Base-by-base conservation (phyloP, 768 basidiomycete genomes). In the Termitomyces sp. region DNA sequence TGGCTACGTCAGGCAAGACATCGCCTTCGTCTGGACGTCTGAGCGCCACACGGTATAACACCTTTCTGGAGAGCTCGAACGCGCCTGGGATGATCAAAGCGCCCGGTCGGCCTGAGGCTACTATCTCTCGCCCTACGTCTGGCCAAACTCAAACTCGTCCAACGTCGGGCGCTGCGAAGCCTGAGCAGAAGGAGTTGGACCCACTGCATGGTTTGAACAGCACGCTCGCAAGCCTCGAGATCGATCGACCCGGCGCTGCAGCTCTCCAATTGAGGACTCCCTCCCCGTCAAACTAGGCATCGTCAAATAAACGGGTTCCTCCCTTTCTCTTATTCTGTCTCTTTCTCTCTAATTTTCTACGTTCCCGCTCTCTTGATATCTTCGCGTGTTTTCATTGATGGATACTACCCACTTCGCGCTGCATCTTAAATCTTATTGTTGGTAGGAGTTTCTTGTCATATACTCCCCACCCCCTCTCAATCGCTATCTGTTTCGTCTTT, bases 191-290 rank as follows among this genome's bases (percentile, higher is more conserved):
- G 58, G 82, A 82, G 49, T 75, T 78, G 18, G 85, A 87, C 58
- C 51, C 69, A 32, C 79, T 92, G 62, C 82, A 83, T 39, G 89
- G 91, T 70, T 70, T 93, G 53, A 91, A 89, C 64, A 86, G 87
- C 22, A 89, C 86, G 30, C 77, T 93, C 39, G 88, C 90, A 34
- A 89, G 85, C 68, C 80, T 92, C 16, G 81, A 90, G 62, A 72
- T 92, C 56, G 87, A 86, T 65, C 69, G 71, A 27, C 65, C 70
- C 13, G 64, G 59, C 42, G 18, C 56, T 37, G 61, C 64, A 32
- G 30, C 56, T 30, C 53, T 57, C 22, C 64, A 66, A 16, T 59
- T 63, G 64, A 67, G 63, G 44, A 59, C 56, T 10, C 63, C 63
- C 14, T 67, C 65, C 20, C 66, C 61, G 36, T 58, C 62, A 42